Conservation (phyloP, 495 filamentous ascomycete genomes). For the Cercophora newfieldiana region DNA sequence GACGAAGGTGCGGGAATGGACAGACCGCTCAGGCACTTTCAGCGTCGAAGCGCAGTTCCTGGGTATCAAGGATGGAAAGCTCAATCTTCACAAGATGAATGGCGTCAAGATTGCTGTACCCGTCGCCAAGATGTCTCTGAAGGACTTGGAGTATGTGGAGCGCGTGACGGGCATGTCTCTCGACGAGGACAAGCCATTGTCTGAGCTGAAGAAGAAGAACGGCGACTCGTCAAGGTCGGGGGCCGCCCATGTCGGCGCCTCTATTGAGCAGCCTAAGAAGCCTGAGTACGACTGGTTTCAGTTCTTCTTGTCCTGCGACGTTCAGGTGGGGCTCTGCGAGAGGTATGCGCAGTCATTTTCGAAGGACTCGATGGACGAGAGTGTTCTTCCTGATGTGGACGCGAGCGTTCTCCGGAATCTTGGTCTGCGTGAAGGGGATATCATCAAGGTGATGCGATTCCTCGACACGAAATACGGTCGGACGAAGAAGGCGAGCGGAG, state of each 20-base stretch:
- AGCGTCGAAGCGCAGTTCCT: conserved; percentile 98
- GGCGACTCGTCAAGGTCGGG: conserved; percentile 25
- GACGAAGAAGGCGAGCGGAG: conserved; percentile 57
- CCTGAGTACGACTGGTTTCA: conserved; percentile 97
- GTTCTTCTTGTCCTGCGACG: conserved; percentile 91
- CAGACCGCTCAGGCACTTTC: conserved; percentile 90
- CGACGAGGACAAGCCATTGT: conserved; percentile 94
- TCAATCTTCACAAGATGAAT: conserved; percentile 96
- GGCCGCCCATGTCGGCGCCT: conserved; percentile 41
- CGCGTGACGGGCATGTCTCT: conserved; percentile 79
- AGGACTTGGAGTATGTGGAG: conserved; percentile 95
- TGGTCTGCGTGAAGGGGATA: conserved; percentile 93
- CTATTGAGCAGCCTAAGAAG: conserved; percentile 58
- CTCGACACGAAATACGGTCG: conserved; percentile 81
- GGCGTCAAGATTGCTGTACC: conserved; percentile 98
- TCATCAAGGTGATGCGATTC: conserved; percentile 87
- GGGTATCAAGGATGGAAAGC: conserved; percentile 89
- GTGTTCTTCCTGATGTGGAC: conserved; percentile 81
- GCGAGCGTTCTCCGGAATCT: conserved; percentile 77
- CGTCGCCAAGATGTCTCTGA: conserved; percentile 88
- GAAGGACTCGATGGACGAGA: conserved; percentile 93
- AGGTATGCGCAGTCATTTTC: conserved; percentile 86
- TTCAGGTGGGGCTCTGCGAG: conserved; percentile 88
- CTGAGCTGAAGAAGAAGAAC: conserved; percentile 62
- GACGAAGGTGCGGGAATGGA: conserved; percentile 87